phyloP scores from a whole-genome alignment of 2,329 filamentous ascomycete genomes.

The Botryotinia narcissicola region DNA sequence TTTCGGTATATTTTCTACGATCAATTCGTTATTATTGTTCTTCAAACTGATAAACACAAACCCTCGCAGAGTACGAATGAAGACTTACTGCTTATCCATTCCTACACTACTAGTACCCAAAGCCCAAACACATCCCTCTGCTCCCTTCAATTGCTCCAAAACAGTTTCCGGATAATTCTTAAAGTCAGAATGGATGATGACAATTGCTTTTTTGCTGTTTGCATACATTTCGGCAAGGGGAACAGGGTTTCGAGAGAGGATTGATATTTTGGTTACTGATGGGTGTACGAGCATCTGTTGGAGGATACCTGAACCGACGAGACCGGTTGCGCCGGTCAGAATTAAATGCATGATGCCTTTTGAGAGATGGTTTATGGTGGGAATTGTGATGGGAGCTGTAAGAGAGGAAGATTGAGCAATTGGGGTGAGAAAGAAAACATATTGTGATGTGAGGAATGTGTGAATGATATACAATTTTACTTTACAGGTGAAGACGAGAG shows the following conservation, averaged over 20 bases:
- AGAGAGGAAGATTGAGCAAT: background rate
- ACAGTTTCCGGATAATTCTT: constrained; percentile 55
- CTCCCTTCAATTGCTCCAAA: constrained; percentile 59
- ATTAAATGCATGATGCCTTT: constrained; percentile 57
- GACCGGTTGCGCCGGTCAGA: constrained; percentile 65
- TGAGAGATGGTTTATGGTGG: background rate
- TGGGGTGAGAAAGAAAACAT: background rate
- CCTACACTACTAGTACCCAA: constrained; percentile 61
- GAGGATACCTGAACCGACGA: constrained; percentile 60
- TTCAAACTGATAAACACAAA: background rate
- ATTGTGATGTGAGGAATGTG: background rate
- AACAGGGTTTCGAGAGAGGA: constrained; percentile 65
- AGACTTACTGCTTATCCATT: constrained; percentile 56
- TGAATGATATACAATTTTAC: background rate
- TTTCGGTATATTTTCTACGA: constrained; percentile 58
- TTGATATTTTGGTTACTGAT: constrained; percentile 60
- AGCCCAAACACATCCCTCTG: constrained; percentile 71
- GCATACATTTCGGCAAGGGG: constrained; percentile 59
- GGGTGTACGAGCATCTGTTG: constrained; percentile 57
- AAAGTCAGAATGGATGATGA: constrained; percentile 70
- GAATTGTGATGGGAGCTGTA: background rate
- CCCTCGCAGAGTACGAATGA: background rate
- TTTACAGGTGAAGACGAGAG: background rate
- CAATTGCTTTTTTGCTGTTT: constrained; percentile 49
- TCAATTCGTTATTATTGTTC: constrained; percentile 5